Evolutionary conservation across 2,329 filamentous ascomycete genomes (phyloP), one percentile per base, ranked within the genome.

Genomic region (Claviceps pazoutovae): DNA sequence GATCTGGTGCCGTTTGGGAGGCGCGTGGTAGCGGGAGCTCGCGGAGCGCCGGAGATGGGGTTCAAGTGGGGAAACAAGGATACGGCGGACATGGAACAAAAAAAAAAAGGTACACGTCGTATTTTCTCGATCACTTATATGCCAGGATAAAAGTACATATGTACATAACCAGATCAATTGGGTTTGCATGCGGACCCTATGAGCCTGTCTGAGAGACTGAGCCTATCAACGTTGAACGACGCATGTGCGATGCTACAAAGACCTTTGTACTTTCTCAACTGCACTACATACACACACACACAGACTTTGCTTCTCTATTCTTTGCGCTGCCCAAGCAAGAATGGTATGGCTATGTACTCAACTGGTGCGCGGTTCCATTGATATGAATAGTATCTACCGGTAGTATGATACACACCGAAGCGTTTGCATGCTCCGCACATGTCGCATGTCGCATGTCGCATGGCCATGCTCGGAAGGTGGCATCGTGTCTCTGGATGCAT

Each of bases 141-240:
- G 30, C 30, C 30, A 34, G 30, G 42, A 49, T 47, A 17, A 47
- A 37, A 43, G 17, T 11, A 23, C 21, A 23, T 23, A 23, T 23
- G 21, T 23, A 23, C 21, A 16, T 16, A 49, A 37, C 51, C 51
- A 49, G 51, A 53, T 53, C 47, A 50, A 19, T 23, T 50, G 51
- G 46, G 51, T n/a, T n/a, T 46, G 23, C 37, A 21, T 49, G 39
- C 26, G 26, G 26, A 30, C 26, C 8, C 26, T 30, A 30, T 30
- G 30, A 42, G 21, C 51, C 46, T 46, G 49, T 46, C 46, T 17
- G 16, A 37, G 2, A 19, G 17, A 19, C 17, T 19, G 17, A 19
- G 11, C 51, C 51, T 49, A 49, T 47, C 51, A 42, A 39, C 9
- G 17, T 13, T 34, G 30, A 34, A 34, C 30, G 9, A 11, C n/a